Percentiles rank a stretch among this genome's conserved stretches.
phyloP scores from a whole-genome alignment of 2,329 filamentous ascomycete genomes.

The Diaporthe sp. region DNA sequence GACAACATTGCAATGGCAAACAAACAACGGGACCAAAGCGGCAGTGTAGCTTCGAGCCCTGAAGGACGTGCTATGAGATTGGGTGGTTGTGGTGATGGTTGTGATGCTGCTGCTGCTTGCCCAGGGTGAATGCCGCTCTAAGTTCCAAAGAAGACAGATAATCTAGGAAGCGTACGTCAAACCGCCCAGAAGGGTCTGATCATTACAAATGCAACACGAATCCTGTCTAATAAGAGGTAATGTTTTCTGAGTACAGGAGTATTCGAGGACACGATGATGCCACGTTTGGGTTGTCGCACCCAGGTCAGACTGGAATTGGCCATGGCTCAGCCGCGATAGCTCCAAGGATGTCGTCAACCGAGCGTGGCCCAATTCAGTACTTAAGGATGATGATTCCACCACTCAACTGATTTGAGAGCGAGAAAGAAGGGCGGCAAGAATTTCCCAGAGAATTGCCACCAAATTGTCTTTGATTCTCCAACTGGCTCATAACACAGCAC shows the following conservation, averaged over 20 bases:
- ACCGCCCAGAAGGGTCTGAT: neutral
- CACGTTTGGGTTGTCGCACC: conserved; percentile 42
- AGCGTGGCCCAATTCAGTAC: neutral
- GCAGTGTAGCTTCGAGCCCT: neutral
- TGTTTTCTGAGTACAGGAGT: neutral
- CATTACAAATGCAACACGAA: neutral
- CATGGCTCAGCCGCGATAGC: conserved; percentile 34
- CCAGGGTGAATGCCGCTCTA: neutral
- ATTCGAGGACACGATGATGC: conserved; percentile 43
- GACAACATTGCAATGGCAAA: neutral
- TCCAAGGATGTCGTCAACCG: conserved; percentile 17
- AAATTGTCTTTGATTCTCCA: neutral
- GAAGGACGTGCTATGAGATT: neutral
- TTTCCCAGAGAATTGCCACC: neutral
- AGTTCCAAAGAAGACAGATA: neutral
- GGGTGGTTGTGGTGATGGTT: too few species aligned
- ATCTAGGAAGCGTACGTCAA: neutral
- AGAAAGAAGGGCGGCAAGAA: neutral
- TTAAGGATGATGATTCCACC: conserved; percentile 17
- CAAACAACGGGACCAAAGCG: neutral
- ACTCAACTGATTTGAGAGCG: neutral
- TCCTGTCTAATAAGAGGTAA: neutral
- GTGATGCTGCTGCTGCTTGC: neutral
- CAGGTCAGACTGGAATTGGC: conserved; percentile 9
- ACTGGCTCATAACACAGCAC: neutral